A percentile compares a stretch with the other conserved stretches of the same genome.
Evolutionary conservation across 352 stramenopile species (phyloP).

Genomic region (Globisporangium cystogenes): DNA sequence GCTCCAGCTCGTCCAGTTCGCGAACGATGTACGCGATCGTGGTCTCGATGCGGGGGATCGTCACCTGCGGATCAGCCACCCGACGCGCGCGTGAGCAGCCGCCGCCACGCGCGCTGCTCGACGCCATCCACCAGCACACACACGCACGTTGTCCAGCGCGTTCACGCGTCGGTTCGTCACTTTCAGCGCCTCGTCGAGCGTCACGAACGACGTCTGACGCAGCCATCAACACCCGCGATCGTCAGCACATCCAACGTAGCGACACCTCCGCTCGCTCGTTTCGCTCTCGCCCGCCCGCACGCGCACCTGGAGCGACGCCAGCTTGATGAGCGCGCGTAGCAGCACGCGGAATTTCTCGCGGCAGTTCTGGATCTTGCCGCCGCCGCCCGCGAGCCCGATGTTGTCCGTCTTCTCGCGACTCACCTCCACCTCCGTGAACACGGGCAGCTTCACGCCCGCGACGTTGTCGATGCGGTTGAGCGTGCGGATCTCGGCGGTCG

Average conservation of each 20-base stretch:
- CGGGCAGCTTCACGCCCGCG: slow-evolving; percentile 97
- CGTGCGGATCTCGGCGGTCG: slow-evolving; percentile 94
- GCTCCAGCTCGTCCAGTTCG: slow-evolving; percentile 98
- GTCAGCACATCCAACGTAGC: not conserved
- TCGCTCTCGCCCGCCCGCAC: too few relatives aligned
- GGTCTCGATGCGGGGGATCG: slow-evolving; percentile 97
- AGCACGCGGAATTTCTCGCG: slow-evolving; percentile 85
- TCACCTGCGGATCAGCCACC: slow-evolving; percentile 67
- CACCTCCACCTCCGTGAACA: slow-evolving; percentile 97
- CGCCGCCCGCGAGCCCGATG: slow-evolving; percentile 94
- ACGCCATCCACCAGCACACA: not conserved
- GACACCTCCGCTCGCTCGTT: too few relatives aligned
- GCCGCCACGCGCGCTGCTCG: not conserved
- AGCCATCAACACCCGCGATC: slow-evolving; percentile 28
- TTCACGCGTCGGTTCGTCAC: slow-evolving; percentile 99
- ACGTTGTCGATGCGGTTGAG: slow-evolving; percentile 99
- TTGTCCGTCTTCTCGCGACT: slow-evolving; percentile 93
- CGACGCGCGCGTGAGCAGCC: not conserved
- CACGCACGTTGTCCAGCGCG: slow-evolving; percentile 94
- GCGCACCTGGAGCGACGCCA: slow-evolving; percentile 77
- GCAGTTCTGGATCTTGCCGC: slow-evolving; percentile 97
- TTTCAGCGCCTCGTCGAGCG: slow-evolving; percentile 97
- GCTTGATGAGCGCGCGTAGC: slow-evolving; percentile 82
- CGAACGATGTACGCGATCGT: slow-evolving; percentile 97
- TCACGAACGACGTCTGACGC: slow-evolving; percentile 98